Conservation (phyloP, 2,329 filamentous ascomycete species). For the Aspergillus brasiliensis region DNA sequence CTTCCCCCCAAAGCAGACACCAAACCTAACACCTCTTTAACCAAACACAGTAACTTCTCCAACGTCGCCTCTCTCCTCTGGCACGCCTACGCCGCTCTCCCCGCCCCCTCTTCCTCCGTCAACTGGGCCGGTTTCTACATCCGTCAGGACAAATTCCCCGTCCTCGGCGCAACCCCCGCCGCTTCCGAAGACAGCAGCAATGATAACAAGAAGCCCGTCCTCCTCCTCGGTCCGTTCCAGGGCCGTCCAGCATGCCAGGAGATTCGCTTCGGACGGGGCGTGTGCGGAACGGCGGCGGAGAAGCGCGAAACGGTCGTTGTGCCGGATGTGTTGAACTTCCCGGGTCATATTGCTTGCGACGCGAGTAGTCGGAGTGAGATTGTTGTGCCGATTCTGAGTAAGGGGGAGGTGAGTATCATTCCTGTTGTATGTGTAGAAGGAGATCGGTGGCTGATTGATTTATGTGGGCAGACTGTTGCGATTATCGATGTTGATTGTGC, state of each 20-base stretch:
- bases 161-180: conserved; percentile 24
- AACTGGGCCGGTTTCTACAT: conserved; percentile 55
- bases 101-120: conserved; percentile 45
- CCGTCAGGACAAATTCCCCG: conserved; percentile 45
- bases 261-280: conserved; percentile 49
- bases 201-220: conserved; percentile 27
- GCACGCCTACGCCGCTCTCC: conserved; percentile 50
- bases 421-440: background rate
- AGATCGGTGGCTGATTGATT: conserved; percentile 3
- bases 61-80: conserved; percentile 53
- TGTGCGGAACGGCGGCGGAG: conserved; percentile 49
- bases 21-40: conserved; percentile 1
- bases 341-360: conserved; percentile 55
- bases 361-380: conserved; percentile 53
- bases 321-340: conserved; percentile 46
- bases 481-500: conserved; percentile 54
- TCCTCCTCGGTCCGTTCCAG: conserved; percentile 52
- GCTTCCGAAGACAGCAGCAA: conserved; percentile 3
- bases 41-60: conserved; percentile 44
- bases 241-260: conserved; percentile 53
- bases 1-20: background rate
- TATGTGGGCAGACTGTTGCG: conserved; percentile 44
- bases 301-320: conserved; percentile 45
- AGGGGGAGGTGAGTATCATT: conserved; percentile 38
- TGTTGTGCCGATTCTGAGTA: conserved; percentile 50